These are phyloP conservation scores for Globisporangium nunn DNA, from an alignment of 352 stramenopile species.

Conservation along the genomic window DNA sequence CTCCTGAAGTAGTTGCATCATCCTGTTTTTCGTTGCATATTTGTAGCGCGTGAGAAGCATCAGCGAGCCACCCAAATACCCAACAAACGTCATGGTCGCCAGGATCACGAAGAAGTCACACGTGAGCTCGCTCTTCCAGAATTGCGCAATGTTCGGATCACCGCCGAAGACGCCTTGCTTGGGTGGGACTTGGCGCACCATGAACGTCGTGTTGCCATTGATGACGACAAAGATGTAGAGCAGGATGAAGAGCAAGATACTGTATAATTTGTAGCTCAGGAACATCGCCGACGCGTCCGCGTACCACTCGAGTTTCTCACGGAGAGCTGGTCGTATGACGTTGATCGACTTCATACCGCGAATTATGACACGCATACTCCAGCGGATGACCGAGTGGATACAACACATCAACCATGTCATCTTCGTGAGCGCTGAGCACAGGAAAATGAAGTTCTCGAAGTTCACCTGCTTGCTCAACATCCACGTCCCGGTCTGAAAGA, in stretches of 20 bases:
- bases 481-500: conserved; percentile 40
- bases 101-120: conserved; percentile 31
- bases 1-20: conserved; percentile 31
- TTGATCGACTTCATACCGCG: conserved; percentile 25
- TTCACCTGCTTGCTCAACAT: conserved; percentile 47
- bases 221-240: conserved; percentile 31
- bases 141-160: conserved; percentile 22
- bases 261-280: conserved; percentile 58
- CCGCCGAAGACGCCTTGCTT: conserved; percentile 37
- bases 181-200: conserved; percentile 20
- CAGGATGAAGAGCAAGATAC: conserved; percentile 33
- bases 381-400: conserved; percentile 26
- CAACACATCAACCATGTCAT: conserved; percentile 62
- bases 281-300: conserved; percentile 42
- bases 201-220: conserved; percentile 33
- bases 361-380: conserved; percentile 22
- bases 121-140: conserved; percentile 49
- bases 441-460: conserved; percentile 51
- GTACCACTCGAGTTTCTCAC: conserved; percentile 37
- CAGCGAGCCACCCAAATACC: no score
- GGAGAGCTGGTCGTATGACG: conserved; percentile 19
- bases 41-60: no score
- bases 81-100: conserved; percentile 21
- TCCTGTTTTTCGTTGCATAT: conserved; percentile 23
- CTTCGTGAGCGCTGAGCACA: conserved; percentile 33